Percentiles rank a stretch among this genome's conserved stretches.
phyloP scores from a whole-genome alignment of 2,329 filamentous ascomycete genomes.

The Fusarium torulosum region DNA sequence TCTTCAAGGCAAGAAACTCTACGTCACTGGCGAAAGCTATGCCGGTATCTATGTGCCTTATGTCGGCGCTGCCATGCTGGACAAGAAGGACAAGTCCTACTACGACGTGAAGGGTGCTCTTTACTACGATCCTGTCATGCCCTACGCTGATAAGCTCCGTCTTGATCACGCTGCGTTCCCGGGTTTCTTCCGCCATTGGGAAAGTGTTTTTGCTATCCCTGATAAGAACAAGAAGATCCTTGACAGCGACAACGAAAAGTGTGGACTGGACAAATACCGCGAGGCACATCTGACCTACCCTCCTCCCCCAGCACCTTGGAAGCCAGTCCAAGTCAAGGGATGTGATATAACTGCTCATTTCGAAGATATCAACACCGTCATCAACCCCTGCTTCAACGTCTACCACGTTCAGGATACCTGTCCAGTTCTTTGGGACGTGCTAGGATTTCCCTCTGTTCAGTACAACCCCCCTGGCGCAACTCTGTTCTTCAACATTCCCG shows the following conservation, averaged over 20 bases:
- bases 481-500: conserved; percentile 11
- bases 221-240: conserved; percentile 30
- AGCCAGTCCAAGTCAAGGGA: conserved; percentile 17
- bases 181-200: conserved; percentile 15
- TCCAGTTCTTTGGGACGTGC: conserved; percentile 7
- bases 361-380: conserved; percentile 6
- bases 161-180: conserved; percentile 23
- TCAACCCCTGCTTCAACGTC: conserved; percentile 24
- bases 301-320: conserved; percentile 10
- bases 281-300: conserved; percentile 18
- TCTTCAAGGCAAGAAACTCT: conserved; percentile 7
- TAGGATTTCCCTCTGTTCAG: background rate
- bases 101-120: conserved; percentile 17
- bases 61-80: conserved; percentile 19
- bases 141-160: conserved; percentile 6
- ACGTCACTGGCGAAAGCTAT: conserved; percentile 18
- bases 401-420: conserved; percentile 22
- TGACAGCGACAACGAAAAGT: conserved; percentile 22
- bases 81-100: conserved; percentile 18
- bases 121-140: conserved; percentile 30
- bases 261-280: conserved; percentile 19
- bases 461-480: conserved; percentile 7
- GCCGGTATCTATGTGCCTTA: conserved; percentile 23
- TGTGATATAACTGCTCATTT: conserved; percentile 25
- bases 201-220: conserved; percentile 24